Percentiles rank a stretch among this genome's conserved stretches.
These are phyloP conservation scores for Fraxinus floribunda DNA, from an alignment of 305 asterid genomes.

Conservation along the genomic window DNA sequence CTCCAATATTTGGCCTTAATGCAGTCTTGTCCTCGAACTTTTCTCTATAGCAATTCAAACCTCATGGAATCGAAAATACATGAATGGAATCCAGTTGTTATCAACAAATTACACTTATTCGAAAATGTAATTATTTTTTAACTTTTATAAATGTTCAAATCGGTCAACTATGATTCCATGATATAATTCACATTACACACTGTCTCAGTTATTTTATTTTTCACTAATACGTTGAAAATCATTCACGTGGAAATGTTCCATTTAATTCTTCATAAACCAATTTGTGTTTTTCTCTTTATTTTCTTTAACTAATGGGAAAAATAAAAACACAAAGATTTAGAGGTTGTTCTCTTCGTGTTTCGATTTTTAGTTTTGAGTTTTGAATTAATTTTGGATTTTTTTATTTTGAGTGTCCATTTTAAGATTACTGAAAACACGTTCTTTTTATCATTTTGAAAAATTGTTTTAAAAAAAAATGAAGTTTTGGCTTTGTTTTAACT, in stretches of 20 bases:
- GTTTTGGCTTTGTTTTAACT: too few species aligned
- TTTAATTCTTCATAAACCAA: not conserved
- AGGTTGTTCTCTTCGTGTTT: too few species aligned
- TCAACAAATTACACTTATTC: not conserved
- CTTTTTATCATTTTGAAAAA: too few species aligned
- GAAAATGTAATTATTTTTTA: not conserved
- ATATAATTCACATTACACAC: not conserved
- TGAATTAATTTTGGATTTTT: too few species aligned
- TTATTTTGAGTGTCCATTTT: too few species aligned
- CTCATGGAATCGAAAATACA: not conserved
- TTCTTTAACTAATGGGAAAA: not conserved
- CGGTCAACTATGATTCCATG: not conserved
- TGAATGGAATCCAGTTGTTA: not conserved
- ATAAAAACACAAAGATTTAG: too few species aligned
- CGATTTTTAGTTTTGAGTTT: too few species aligned
- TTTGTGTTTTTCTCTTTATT: not conserved
- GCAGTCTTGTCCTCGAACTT: not conserved
- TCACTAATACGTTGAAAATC: not conserved
- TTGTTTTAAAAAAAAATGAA: too few species aligned
- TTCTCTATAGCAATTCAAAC: not conserved
- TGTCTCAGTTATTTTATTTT: not conserved
- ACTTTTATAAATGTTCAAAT: not conserved
- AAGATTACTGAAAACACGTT: too few species aligned
- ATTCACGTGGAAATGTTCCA: not conserved
- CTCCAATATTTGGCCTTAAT: not conserved